Evolutionary conservation across 495 filamentous ascomycete genomes (phyloP).

Genomic region (Penicillium samsonianum): DNA sequence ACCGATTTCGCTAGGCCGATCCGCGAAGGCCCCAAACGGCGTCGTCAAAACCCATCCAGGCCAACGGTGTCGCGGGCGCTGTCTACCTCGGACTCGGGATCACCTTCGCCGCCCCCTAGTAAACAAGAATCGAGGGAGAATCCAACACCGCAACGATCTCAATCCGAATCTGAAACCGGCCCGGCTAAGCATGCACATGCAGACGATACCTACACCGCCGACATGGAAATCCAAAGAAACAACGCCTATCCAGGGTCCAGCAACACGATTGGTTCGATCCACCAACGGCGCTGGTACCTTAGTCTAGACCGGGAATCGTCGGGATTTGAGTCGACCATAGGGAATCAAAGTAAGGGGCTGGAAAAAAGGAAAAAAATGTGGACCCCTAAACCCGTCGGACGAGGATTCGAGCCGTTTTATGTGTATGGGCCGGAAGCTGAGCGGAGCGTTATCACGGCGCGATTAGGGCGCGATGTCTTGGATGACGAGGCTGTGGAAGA

Average conservation of each 20-base stretch:
- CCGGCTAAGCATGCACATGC: constrained; percentile 13
- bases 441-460: constrained; percentile 63
- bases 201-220: constrained; percentile 23
- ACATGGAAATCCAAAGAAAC: constrained; percentile 54
- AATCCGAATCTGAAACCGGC: background rate
- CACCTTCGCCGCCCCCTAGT: constrained; percentile 6
- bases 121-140: background rate
- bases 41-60: constrained; percentile 8
- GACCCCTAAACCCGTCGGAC: constrained; percentile 15
- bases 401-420: constrained; percentile 57
- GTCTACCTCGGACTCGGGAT: constrained; percentile 26
- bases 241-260: constrained; percentile 66
- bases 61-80: constrained; percentile 9
- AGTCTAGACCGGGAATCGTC: constrained; percentile 54
- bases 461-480: constrained; percentile 56
- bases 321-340: constrained; percentile 47
- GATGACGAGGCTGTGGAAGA: constrained; percentile 57
- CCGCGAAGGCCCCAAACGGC: constrained; percentile 33
- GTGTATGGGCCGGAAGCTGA: constrained; percentile 59
- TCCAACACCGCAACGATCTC: background rate
- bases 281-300: constrained; percentile 65
- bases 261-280: constrained; percentile 63
- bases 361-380: constrained; percentile 24
- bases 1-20: constrained; percentile 40
- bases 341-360: background rate